Evolutionary conservation across 352 stramenopile species (phyloP).

Genomic region (Globisporangium nunn): DNA sequence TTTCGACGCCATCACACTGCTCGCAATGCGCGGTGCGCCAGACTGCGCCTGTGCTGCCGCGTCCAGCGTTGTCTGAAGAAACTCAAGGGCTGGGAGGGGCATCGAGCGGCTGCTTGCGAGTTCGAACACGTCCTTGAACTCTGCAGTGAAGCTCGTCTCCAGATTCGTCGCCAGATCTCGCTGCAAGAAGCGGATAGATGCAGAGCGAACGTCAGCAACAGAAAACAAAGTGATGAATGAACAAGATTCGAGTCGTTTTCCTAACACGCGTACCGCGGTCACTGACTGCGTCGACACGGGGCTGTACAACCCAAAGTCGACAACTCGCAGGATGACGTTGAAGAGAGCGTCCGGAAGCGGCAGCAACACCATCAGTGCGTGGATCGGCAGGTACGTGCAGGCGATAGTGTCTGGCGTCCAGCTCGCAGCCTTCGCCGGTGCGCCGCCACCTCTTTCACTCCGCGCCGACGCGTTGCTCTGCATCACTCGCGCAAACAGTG

Average conservation of each 20-base stretch:
- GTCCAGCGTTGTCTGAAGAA: constrained; percentile 39
- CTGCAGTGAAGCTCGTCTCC: constrained; percentile 46
- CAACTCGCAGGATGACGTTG: constrained; percentile 33
- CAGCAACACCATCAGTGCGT: constrained; percentile 62
- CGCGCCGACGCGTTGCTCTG: neutral
- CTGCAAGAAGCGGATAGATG: constrained; percentile 7
- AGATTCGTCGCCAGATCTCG: constrained; percentile 40
- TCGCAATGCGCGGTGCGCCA: constrained; percentile 24
- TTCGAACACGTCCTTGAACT: constrained; percentile 77
- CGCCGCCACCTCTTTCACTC: neutral
- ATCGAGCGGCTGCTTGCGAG: constrained; percentile 39
- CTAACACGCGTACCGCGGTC: constrained; percentile 24
- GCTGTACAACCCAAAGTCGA: constrained; percentile 55
- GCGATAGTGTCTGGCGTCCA: constrained; percentile 53
- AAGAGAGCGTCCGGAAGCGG: constrained; percentile 73
- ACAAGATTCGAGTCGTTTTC: too few relatives aligned
- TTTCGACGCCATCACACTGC: constrained; percentile 36
- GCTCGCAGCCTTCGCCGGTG: constrained; percentile 7
- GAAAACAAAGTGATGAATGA: neutral
- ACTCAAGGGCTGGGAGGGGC: constrained; percentile 35
- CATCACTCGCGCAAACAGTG: constrained; percentile 45
- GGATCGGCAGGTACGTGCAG: constrained; percentile 51
- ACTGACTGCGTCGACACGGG: constrained; percentile 28
- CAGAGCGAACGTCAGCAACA: constrained; percentile 2
- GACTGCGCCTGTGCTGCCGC: constrained; percentile 13